Base-by-base conservation (phyloP, 1,284 basidiomycete species). In the Puccinia triticina region DNA sequence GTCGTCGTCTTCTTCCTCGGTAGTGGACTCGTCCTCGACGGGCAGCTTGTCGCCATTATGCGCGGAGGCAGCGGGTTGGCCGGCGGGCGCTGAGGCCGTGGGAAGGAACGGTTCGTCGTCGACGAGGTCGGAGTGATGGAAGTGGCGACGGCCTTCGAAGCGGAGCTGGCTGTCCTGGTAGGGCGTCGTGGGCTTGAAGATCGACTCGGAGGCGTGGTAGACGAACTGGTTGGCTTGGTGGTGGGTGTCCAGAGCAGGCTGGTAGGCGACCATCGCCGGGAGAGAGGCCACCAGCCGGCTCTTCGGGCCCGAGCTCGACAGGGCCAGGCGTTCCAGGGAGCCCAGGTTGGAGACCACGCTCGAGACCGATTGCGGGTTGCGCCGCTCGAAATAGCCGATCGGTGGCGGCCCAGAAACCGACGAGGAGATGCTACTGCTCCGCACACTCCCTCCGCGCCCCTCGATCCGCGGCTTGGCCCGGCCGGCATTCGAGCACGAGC, bases 161-260 rank as follows among this genome's bases (percentile, higher is more conserved):
- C 77, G 61, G 48, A 79, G 67, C 50, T 69, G 46, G 43, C 77
- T 79, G 34, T 79, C 77, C 18, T 61, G 59, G 53, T 79, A 79
- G 32, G 66, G 77, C 7, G 55, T 55, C 48, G 55, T 61, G 2
- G 77, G 77, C n/a, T 79, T 79, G 48, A 79, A 71, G 50, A 79
- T 50, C 21, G 77, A 67, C 67, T 79, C 77, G 40, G 77, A 57
- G 40, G 66, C 37, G 18, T 69, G 29, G 53, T 79, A 79, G 29
- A 64, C 43, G 43, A 61, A 64, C 43, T 29, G 43, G 29, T 37
- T 73, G 32, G 48, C 48, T 29, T 55, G 71, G 48, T 73, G 21
- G 32, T 55, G 40, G 10, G 43, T 34, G 32, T 73, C 50, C 29
- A 53, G n/a, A 46, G 40, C 50, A n/a, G 71, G 74, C 29, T 76